Evolutionary conservation across 495 filamentous ascomycete species (phyloP), one percentile per base, ranked within the genome.

Genomic region (Choiromyces venosus): DNA sequence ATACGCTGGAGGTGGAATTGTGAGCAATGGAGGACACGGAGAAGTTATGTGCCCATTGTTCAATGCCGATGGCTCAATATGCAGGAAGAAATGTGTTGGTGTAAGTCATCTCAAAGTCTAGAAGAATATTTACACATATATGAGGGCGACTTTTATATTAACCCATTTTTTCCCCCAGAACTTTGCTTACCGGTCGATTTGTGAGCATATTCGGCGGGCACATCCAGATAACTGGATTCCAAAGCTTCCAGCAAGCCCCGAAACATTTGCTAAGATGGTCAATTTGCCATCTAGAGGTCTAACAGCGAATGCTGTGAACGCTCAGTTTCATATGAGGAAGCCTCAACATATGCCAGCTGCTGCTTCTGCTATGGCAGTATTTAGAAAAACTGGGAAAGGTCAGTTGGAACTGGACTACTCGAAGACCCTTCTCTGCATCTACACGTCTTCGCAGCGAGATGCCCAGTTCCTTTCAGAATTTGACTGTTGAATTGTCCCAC

Each of bases 211-310:
- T 78, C 92, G 95, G 78, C 89, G 95, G 82, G 95, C 95, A 81
- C 95, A 99, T 84, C 96, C 95, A 70, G 94, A 96, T 81, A 90
- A 97, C 84, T 99, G 97, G 84, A 97, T 99, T 77, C 89, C 95
- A 74, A 99, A 98, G 89, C 92, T 99, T 80, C 95, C 95, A 82
- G 95, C 95, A 65, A 99, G 95, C 78, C 94, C 97, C 82, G 95
- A 98, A 86, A 97, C 93, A 90, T 97, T 99, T 46, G 73, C 73
- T 25, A 81, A 81, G 73, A 81, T 81, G 79, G 79, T 81, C 70
- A 72, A 68, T 36, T 70, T 80, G 56, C 71, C 68, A 16, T 68
- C 79, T 7, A 72, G 79, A 37, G 67, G 65, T 61, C 52, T 29
- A 14, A 10, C 52, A 10, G n/a, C n/a, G 52, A 29, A 25, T 61